Conservation (phyloP, 768 basidiomycete genomes). For the Lactarius deliciosus region DNA sequence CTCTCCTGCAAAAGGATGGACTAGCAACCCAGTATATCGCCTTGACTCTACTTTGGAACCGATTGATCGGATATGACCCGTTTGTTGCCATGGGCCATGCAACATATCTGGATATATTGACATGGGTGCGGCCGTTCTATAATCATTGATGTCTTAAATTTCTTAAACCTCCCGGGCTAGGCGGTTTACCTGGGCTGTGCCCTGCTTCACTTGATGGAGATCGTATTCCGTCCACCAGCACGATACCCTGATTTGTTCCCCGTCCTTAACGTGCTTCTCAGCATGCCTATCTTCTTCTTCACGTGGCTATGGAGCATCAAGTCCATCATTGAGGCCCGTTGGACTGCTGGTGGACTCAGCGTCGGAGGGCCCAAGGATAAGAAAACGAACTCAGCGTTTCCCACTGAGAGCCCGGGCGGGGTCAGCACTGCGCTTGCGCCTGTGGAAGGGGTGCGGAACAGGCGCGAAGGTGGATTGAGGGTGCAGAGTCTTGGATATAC, state of each 20-base stretch:
- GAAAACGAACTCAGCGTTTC: background rate
- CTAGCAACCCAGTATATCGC: slow-evolving; percentile 72
- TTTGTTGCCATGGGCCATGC: slow-evolving; percentile 42
- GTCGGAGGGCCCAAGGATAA: slow-evolving; percentile 17
- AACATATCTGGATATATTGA: slow-evolving; percentile 54
- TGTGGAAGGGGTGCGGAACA: background rate
- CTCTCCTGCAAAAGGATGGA: slow-evolving; percentile 77
- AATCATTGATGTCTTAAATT: background rate
- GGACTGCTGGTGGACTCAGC: slow-evolving; percentile 67
- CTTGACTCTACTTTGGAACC: slow-evolving; percentile 75
- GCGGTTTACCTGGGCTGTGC: slow-evolving; percentile 55
- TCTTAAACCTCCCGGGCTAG: slow-evolving; percentile 36
- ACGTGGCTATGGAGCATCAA: slow-evolving; percentile 91
- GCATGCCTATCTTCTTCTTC: slow-evolving; percentile 75
- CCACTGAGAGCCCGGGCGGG: slow-evolving; percentile 9
- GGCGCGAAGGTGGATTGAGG: slow-evolving; percentile 19
- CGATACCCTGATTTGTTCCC: slow-evolving; percentile 85
- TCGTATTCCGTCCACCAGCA: slow-evolving; percentile 58
- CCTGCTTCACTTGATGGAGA: slow-evolving; percentile 63
- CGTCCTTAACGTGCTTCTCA: slow-evolving; percentile 80
- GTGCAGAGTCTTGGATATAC: slow-evolving; percentile 10
- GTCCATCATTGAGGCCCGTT: slow-evolving; percentile 72
- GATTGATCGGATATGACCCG: slow-evolving; percentile 75
- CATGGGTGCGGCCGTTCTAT: slow-evolving; percentile 44
- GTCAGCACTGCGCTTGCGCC: slow-evolving; percentile 15